Evolutionary conservation across 371 early-diverging fungal genomes (phyloP).

Genomic region (Blakeslea trispora): DNA sequence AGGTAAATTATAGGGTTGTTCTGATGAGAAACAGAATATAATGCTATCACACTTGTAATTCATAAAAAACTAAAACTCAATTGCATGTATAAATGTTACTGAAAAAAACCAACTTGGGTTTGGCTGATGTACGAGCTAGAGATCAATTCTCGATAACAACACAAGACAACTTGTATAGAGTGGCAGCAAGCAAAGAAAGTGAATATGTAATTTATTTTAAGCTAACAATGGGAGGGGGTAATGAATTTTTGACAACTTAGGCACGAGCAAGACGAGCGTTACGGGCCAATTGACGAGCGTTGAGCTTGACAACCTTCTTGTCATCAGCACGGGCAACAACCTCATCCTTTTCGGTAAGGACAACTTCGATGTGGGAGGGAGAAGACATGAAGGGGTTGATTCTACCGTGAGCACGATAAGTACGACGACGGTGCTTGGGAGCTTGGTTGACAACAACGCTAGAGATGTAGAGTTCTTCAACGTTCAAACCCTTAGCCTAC

Average conservation of each 20-base stretch:
- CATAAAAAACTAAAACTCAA: no score
- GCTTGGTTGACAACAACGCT: slow-evolving; percentile 99
- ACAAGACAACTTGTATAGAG: no score
- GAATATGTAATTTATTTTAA: neutral
- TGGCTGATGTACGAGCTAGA: no score
- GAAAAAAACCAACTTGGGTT: no score
- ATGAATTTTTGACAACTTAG: slow-evolving; percentile 6
- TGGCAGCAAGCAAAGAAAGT: no score
- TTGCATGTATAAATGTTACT: no score
- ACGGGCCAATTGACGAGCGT: slow-evolving; percentile 59
- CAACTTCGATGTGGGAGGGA: slow-evolving; percentile 97
- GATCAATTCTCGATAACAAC: no score
- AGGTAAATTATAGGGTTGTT: no score
- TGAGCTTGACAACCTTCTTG: slow-evolving; percentile 53
- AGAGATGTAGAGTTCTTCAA: slow-evolving; percentile 84
- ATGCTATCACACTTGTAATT: no score
- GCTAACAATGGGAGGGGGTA: neutral
- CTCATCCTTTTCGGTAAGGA: slow-evolving; percentile 82
- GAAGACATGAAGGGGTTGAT: slow-evolving; percentile 90
- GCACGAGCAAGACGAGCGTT: slow-evolving; percentile 45
- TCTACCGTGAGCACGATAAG: slow-evolving; percentile 99
- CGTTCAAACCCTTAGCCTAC: slow-evolving; percentile 87
- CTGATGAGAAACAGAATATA: no score
- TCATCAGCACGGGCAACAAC: slow-evolving; percentile 70
- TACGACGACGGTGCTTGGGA: slow-evolving; percentile 96